phyloP scores from a whole-genome alignment of 495 filamentous ascomycete genomes.

The Neurospora sp. region DNA sequence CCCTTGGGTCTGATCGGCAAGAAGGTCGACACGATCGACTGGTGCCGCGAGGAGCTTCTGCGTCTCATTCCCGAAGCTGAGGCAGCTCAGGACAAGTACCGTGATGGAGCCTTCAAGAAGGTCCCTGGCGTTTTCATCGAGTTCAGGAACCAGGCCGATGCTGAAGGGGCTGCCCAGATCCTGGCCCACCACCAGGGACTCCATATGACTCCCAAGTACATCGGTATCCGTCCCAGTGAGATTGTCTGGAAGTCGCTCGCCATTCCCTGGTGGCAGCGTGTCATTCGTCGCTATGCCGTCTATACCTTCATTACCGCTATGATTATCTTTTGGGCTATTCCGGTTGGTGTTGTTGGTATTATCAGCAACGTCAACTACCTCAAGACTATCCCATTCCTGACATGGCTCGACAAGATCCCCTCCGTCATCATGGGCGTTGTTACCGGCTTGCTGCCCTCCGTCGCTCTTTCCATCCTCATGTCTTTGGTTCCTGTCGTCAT shows the following conservation, averaged over 20 bases:
- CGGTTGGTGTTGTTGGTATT: constrained; percentile 72
- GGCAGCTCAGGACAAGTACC: constrained; percentile 62
- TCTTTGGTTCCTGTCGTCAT: constrained; percentile 81
- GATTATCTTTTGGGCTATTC: constrained; percentile 95
- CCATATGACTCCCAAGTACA: constrained; percentile 86
- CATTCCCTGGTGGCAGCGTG: constrained; percentile 80
- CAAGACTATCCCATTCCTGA: constrained; percentile 51
- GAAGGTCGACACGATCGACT: constrained; percentile 94
- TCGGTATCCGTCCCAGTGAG: constrained; percentile 75
- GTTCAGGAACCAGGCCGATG: constrained; percentile 69
- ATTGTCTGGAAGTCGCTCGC: constrained; percentile 82
- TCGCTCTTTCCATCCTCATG: constrained; percentile 79
- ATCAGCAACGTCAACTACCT: constrained; percentile 80
- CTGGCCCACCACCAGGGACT: constrained; percentile 82
- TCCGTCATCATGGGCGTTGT: constrained; percentile 64
- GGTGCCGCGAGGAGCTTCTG: constrained; percentile 74
- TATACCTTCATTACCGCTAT: constrained; percentile 61
- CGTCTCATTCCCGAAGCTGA: constrained; percentile 73
- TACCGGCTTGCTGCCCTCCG: constrained; percentile 70
- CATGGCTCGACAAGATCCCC: constrained; percentile 68
- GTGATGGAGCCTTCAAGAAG: constrained; percentile 53
- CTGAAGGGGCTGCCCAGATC: constrained; percentile 77
- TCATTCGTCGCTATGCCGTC: constrained; percentile 61
- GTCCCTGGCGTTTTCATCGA: constrained; percentile 82
- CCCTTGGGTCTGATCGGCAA: constrained; percentile 66